Conservation (phyloP, 1,139 yeast species). For the Debaryomyces sp. region DNA sequence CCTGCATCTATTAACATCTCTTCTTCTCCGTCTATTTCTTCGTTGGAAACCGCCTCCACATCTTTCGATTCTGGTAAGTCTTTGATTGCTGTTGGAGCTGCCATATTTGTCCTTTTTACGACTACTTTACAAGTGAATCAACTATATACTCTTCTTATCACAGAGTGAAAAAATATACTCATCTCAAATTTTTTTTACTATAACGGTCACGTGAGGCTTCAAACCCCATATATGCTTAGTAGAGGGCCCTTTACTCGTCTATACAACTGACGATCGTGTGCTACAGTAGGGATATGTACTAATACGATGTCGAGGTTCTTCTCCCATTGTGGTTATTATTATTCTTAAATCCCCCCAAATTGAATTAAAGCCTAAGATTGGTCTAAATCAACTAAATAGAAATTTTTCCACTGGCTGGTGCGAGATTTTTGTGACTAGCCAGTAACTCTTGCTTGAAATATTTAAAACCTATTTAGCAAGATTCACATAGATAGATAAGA, state of each 20-base stretch:
- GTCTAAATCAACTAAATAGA: background rate
- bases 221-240: background rate
- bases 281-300: background rate
- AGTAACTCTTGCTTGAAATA: background rate
- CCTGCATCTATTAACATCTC: conserved; percentile 73
- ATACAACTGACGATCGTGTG: background rate
- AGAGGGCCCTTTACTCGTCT: background rate
- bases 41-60: conserved; percentile 13
- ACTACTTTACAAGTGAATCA: background rate
- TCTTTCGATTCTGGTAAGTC: conserved; percentile 15
- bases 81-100: conserved; percentile 72
- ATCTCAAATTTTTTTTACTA: conserved; percentile 8
- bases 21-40: conserved; percentile 43
- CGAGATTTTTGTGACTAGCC: conserved; percentile 1
- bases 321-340: background rate
- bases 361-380: background rate
- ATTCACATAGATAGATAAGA: background rate
- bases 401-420: conserved; percentile 2
- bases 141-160: background rate
- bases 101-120: conserved; percentile 45
- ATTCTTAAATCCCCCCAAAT: background rate
- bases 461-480: background rate
- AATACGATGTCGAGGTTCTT: background rate
- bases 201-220: background rate
- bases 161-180: conserved; percentile 10